These are phyloP conservation scores for Harringtonia lauricola DNA, from an alignment of 2,329 filamentous ascomycete species.

Conservation along the genomic window DNA sequence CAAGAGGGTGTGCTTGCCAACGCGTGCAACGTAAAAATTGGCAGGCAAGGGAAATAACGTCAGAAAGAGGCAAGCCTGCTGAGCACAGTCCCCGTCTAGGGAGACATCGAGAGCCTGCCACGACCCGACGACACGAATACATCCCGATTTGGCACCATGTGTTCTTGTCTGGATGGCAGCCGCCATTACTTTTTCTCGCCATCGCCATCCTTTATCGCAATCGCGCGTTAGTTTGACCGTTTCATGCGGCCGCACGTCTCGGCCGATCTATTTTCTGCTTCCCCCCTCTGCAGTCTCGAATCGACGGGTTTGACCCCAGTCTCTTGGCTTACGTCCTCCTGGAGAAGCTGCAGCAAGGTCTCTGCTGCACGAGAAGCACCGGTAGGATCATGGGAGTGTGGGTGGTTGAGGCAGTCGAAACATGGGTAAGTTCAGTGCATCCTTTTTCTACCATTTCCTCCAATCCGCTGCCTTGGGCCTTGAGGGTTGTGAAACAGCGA, in stretches of 20 bases:
- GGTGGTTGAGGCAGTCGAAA: constrained; percentile 6
- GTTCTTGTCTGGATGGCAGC: constrained; percentile 1
- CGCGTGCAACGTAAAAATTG: constrained; percentile 3
- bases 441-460: background rate
- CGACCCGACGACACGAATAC: background rate
- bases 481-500: constrained; percentile 6
- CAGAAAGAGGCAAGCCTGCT: background rate
- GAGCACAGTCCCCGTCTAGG: no score
- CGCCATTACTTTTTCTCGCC: constrained; percentile 1
- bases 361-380: background rate
- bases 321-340: no score
- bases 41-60: background rate
- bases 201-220: background rate
- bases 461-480: constrained; percentile 7
- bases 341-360: no score
- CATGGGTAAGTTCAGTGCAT: constrained; percentile 9
- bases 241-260: background rate
- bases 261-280: background rate
- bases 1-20: constrained; percentile 2
- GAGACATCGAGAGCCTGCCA: background rate
- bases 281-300: background rate
- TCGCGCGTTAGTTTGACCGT: background rate
- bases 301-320: no score
- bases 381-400: constrained; percentile 8
- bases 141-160: background rate